Percentiles rank a stretch among this genome's conserved stretches.
phyloP scores from a whole-genome alignment of 768 basidiomycete species.

The Termitomyces sp. region DNA sequence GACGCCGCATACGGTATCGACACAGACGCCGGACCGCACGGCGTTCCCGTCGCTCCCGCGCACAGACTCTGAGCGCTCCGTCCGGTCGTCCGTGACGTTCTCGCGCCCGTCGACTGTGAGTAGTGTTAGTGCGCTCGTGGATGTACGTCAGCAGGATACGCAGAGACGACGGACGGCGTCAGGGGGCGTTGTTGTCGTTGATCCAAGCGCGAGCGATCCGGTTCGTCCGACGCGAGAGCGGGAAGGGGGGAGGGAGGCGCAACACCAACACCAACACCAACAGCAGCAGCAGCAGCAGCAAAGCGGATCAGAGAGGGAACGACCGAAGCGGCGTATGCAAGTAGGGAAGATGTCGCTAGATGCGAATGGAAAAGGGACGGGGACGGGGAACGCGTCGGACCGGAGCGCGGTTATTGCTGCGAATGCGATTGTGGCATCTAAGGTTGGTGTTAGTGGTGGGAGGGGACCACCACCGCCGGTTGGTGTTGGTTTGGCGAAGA shows the following conservation, averaged over 20 bases:
- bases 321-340: conserved; percentile 37
- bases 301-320: conserved; percentile 44
- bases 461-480: conserved; percentile 8
- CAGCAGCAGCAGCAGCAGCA: conserved; percentile 15
- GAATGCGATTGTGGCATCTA: background rate
- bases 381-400: conserved; percentile 29
- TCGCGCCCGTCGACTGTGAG: conserved; percentile 54
- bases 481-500: conserved; percentile 16
- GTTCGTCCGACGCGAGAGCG: background rate
- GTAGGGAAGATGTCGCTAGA: conserved; percentile 44
- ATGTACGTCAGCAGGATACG: conserved; percentile 50
- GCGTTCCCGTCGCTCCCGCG: conserved; percentile 32
- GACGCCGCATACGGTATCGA: conserved; percentile 61
- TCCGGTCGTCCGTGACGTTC: conserved; percentile 54
- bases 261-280: conserved; percentile 8
- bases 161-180: conserved; percentile 28
- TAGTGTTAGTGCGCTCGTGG: conserved; percentile 47
- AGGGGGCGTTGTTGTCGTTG: conserved; percentile 12
- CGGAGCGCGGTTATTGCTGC: conserved; percentile 32
- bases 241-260: background rate
- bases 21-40: conserved; percentile 24
- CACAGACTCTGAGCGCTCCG: conserved; percentile 43
- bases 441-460: conserved; percentile 7
- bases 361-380: conserved; percentile 19
- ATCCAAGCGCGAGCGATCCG: conserved; percentile 17